A percentile compares a stretch with the other conserved stretches of the same genome.
These are phyloP conservation scores for Fagopyrum esculentum DNA, from an alignment of 148 eudicot genomes.

Conservation along the genomic window DNA sequence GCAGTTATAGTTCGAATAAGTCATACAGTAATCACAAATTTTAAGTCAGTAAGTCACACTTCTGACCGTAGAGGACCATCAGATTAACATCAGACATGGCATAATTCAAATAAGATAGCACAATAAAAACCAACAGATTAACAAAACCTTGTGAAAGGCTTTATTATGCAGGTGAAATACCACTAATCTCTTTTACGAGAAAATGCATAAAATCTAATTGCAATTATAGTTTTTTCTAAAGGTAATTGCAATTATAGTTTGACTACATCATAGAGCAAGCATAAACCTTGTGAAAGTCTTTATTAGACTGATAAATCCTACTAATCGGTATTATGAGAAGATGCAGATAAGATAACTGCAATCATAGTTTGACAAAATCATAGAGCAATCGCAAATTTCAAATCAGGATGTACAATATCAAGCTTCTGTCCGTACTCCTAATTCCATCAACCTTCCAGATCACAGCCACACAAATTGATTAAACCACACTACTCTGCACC, in stretches of 20 bases:
- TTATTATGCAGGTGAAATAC: neutral
- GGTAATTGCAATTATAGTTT: no score
- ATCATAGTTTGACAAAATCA: neutral
- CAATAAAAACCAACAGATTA: constrained; percentile 8
- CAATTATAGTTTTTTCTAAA: neutral
- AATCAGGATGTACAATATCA: neutral
- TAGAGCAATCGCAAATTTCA: neutral
- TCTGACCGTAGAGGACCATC: neutral
- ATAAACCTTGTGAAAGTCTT: neutral
- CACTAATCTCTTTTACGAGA: neutral
- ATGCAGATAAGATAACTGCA: neutral
- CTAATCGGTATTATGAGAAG: neutral
- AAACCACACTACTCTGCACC: neutral
- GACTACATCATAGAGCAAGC: neutral
- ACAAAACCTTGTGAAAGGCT: neutral
- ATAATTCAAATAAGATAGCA: neutral
- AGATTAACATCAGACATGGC: neutral
- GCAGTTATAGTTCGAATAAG: no score
- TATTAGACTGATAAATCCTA: neutral
- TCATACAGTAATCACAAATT: no score
- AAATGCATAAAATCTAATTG: no score
- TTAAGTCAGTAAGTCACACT: no score
- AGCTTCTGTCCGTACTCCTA: neutral
- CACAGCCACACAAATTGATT: neutral
- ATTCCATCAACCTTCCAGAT: neutral